Evolutionary conservation across 1,139 yeast species (phyloP).

Genomic region (Geotrichum australiense): DNA sequence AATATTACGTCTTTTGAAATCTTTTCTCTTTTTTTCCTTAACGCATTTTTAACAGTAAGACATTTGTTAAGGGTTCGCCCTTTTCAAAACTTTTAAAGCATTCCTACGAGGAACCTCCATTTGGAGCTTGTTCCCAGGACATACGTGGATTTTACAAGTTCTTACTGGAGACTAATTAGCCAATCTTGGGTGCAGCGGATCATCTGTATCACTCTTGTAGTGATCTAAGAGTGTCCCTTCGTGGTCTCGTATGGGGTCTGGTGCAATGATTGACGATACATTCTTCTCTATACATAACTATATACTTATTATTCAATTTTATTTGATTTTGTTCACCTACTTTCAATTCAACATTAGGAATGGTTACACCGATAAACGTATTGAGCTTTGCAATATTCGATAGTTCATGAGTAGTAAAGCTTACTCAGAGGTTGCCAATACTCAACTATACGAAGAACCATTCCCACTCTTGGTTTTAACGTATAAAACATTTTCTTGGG

Average conservation of each 20-base stretch:
- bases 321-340: too few relatives aligned
- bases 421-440: too few relatives aligned
- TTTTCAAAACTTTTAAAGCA: slow-evolving; percentile 27
- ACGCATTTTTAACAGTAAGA: slow-evolving; percentile 29
- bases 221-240: slow-evolving; percentile 36
- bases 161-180: slow-evolving; percentile 33
- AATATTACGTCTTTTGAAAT: neutral
- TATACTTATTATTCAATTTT: slow-evolving; percentile 1
- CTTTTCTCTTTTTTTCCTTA: slow-evolving; percentile 22
- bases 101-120: slow-evolving; percentile 37
- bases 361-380: too few relatives aligned
- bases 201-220: slow-evolving; percentile 24
- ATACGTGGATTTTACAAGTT: slow-evolving; percentile 28
- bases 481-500: too few relatives aligned
- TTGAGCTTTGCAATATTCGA: too few relatives aligned
- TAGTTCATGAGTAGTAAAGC: too few relatives aligned
- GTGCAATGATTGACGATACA: slow-evolving; percentile 39
- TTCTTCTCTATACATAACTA: slow-evolving; percentile 11
- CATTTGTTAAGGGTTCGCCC: slow-evolving; percentile 27
- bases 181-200: slow-evolving; percentile 40
- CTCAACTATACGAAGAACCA: too few relatives aligned
- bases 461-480: too few relatives aligned
- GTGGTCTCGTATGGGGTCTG: slow-evolving; percentile 38
- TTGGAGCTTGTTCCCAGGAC: slow-evolving; percentile 35
- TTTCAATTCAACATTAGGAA: too few relatives aligned